Evolutionary conservation across 1,284 basidiomycete genomes (phyloP).

Genomic region (Exobasidium cylindrosporum): DNA sequence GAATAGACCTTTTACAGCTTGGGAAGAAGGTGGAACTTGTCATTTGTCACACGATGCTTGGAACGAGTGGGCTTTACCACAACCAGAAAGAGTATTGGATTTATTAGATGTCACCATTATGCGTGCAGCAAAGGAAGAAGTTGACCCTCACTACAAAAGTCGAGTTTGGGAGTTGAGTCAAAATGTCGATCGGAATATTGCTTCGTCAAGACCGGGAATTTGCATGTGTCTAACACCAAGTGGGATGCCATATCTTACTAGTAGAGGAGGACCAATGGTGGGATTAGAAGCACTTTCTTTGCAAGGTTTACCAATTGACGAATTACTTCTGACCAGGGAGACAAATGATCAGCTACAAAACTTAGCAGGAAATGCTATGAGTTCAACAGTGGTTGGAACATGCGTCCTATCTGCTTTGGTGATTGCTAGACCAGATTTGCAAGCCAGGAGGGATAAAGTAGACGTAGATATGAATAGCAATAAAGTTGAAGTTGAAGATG

Average conservation of each 20-base stretch:
- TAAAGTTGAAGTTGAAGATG: background rate
- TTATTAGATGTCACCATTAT: slow-evolving; percentile 85
- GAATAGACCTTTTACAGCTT: slow-evolving; percentile 82
- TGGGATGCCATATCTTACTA: slow-evolving; percentile 94
- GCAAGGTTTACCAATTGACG: slow-evolving; percentile 88
- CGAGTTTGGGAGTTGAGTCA: slow-evolving; percentile 86
- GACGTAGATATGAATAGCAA: slow-evolving; percentile 60
- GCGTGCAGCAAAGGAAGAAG: slow-evolving; percentile 72
- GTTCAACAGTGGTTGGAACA: slow-evolving; percentile 88
- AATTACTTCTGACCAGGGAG: slow-evolving; percentile 84
- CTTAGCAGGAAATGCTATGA: slow-evolving; percentile 91
- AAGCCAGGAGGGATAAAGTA: slow-evolving; percentile 53
- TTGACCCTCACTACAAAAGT: slow-evolving; percentile 44
- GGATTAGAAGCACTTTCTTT: slow-evolving; percentile 87
- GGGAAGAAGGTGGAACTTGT: slow-evolving; percentile 90
- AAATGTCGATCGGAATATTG: slow-evolving; percentile 79
- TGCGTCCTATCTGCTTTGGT: slow-evolving; percentile 78
- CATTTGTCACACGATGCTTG: slow-evolving; percentile 86
- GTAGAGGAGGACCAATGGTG: slow-evolving; percentile 92
- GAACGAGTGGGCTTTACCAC: slow-evolving; percentile 85
- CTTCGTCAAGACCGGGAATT: slow-evolving; percentile 75
- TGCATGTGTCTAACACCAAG: slow-evolving; percentile 88
- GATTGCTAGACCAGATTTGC: slow-evolving; percentile 33
- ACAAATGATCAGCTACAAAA: slow-evolving; percentile 90
- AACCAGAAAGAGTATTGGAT: slow-evolving; percentile 92